phyloP scores from a whole-genome alignment of 495 filamentous ascomycete species.

The Trichoderma virens region DNA sequence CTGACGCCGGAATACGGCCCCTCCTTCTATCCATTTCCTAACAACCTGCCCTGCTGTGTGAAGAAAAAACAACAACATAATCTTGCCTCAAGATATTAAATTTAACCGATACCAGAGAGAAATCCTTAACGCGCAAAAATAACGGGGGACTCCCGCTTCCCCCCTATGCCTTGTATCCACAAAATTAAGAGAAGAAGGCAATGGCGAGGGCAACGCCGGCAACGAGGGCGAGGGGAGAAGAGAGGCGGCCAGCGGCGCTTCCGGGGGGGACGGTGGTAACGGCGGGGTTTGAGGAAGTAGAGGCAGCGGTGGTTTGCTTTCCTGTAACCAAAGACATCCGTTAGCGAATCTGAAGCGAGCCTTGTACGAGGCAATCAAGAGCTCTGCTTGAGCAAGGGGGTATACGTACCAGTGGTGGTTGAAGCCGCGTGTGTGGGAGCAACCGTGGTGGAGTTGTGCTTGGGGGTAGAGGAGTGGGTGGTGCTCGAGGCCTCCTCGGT shows the following conservation, averaged over 20 bases:
- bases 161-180: neutral
- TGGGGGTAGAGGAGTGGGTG: conserved; percentile 20
- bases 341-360: conserved; percentile 4
- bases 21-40: neutral
- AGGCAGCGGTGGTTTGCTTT: conserved; percentile 1
- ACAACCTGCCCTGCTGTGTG: conserved; percentile 4
- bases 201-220: conserved; percentile 5
- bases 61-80: neutral
- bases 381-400: neutral
- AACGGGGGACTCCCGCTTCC: neutral
- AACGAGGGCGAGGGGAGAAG: conserved; percentile 27
- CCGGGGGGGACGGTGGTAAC: conserved; percentile 16
- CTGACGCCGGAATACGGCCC: neutral
- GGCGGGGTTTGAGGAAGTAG: conserved; percentile 7
- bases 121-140: neutral
- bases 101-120: neutral
- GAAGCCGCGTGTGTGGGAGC: conserved; percentile 14
- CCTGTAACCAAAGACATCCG: neutral
- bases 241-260: conserved; percentile 25
- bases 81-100: conserved; percentile 6
- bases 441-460: conserved; percentile 16
- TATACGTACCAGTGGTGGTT: conserved; percentile 16
- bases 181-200: conserved; percentile 6
- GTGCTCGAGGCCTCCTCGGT: conserved; percentile 10
- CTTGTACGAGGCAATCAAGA: neutral